A percentile compares a stretch with the other conserved stretches of the same genome.
Evolutionary conservation across 31 red algal species (phyloP).

Genomic region (Porphyra umbilicalis): DNA sequence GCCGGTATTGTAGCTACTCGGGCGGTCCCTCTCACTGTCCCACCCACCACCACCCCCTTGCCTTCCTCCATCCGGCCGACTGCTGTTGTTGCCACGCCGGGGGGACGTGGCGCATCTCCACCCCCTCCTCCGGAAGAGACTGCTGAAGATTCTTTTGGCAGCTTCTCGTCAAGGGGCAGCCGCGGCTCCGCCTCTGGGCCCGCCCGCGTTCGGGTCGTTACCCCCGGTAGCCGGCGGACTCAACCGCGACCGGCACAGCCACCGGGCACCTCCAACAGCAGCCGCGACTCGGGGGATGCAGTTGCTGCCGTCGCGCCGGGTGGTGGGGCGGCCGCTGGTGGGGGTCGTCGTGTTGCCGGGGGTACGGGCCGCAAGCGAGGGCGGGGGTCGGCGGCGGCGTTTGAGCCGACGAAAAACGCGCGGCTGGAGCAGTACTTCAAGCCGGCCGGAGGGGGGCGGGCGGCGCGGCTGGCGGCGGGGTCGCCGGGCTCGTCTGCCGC

Average conservation of each 20-base stretch:
- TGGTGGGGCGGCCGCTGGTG: not conserved
- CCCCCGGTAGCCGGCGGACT: not conserved
- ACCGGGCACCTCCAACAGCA: not conserved
- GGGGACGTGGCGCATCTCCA: not conserved
- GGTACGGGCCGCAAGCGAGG: not conserved
- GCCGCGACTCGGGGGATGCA: not conserved
- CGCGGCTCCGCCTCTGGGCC: not conserved
- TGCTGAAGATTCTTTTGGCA: not conserved
- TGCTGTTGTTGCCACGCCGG: not conserved
- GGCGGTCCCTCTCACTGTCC: too few relatives aligned
- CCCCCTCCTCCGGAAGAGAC: not conserved
- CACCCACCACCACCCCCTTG: not conserved
- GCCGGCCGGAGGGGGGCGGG: not conserved
- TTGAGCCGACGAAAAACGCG: not conserved
- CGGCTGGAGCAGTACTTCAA: constrained; percentile 1
- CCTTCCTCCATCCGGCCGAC: not conserved
- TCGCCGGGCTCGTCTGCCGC: not conserved
- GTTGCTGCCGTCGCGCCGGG: not conserved
- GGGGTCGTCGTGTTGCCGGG: not conserved
- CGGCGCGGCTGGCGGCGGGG: not conserved
- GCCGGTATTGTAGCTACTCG: too few relatives aligned
- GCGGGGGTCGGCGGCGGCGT: not conserved
- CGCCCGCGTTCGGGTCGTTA: not conserved
- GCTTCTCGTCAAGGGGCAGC: not conserved
- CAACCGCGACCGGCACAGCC: not conserved